Conservation (phyloP, 495 filamentous ascomycete species). For the Cercophora sp. region DNA sequence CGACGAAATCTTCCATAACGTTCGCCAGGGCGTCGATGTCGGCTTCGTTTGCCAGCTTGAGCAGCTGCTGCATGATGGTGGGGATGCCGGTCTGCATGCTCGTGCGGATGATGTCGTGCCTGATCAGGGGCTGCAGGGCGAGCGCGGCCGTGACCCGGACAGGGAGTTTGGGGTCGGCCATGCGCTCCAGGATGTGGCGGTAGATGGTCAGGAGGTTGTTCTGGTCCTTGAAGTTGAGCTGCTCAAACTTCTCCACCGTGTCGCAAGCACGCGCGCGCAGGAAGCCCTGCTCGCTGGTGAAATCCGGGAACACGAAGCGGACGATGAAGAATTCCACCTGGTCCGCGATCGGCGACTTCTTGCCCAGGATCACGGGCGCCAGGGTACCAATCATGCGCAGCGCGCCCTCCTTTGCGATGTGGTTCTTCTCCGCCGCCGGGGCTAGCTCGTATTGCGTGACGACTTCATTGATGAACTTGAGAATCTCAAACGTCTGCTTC, state of each 20-base stretch:
- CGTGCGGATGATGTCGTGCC: conserved; percentile 87
- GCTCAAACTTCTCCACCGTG: conserved; percentile 94
- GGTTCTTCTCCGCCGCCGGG: conserved; percentile 80
- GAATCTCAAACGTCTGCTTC: conserved; percentile 90
- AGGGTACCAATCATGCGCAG: conserved; percentile 96
- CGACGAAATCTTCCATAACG: conserved; percentile 99
- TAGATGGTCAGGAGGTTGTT: conserved; percentile 94
- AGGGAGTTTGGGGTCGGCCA: conserved; percentile 87
- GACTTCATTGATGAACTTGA: conserved; percentile 88
- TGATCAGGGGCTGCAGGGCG: conserved; percentile 89
- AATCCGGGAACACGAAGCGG: conserved; percentile 96
- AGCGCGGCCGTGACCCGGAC: conserved; percentile 93
- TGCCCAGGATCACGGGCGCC: conserved; percentile 87
- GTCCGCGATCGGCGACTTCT: conserved; percentile 95
- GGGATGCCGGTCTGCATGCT: conserved; percentile 98
- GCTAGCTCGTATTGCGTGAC: conserved; percentile 83
- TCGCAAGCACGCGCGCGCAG: conserved; percentile 93
- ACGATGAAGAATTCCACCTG: conserved; percentile 99
- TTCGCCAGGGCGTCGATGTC: conserved; percentile 94
- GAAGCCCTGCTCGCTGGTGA: conserved; percentile 88
- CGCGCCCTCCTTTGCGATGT: conserved; percentile 93
- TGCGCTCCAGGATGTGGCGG: conserved; percentile 91
- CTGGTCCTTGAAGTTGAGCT: conserved; percentile 90
- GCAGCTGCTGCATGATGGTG: conserved; percentile 98
- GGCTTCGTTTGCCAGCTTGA: conserved; percentile 93